phyloP scores from a whole-genome alignment of 306 rosid species.

The Cucumis melo region DNA sequence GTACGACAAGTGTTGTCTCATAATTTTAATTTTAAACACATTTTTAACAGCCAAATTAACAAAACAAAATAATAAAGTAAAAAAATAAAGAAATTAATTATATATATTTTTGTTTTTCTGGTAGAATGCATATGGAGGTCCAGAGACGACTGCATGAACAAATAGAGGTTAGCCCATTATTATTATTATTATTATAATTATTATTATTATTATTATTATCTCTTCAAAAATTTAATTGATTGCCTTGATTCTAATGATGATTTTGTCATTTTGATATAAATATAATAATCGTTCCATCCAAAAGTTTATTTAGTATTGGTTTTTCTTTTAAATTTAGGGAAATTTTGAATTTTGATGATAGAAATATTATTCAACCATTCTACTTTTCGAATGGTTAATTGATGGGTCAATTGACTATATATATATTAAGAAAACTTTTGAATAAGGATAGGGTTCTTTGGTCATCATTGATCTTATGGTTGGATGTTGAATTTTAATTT shows the following conservation, averaged over 20 bases:
- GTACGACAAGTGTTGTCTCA: not conserved
- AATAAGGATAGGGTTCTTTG: not conserved
- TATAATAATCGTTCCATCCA: not conserved
- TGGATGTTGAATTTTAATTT: not conserved
- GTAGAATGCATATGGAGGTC: conserved; percentile 99
- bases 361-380: not conserved
- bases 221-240: not conserved
- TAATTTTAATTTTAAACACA: not conserved
- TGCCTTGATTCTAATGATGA: not conserved
- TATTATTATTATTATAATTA: too few species aligned
- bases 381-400: too few species aligned
- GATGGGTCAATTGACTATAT: not conserved
- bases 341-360: not conserved
- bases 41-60: not conserved
- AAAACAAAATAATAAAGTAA: too few species aligned
- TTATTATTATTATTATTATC: too few species aligned
- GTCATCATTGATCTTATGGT: not conserved
- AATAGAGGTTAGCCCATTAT: conserved; percentile 47
- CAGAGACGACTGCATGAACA: conserved; percentile 95
- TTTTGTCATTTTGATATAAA: not conserved
- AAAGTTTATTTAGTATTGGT: not conserved
- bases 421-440: not conserved
- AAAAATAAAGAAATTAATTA: too few species aligned
- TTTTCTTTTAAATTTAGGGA: not conserved
- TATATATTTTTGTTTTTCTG: conserved; percentile 20